These are phyloP conservation scores for Tetrastigma voinierianum DNA, from an alignment of 164 flowering plant species.

Conservation along the genomic window DNA sequence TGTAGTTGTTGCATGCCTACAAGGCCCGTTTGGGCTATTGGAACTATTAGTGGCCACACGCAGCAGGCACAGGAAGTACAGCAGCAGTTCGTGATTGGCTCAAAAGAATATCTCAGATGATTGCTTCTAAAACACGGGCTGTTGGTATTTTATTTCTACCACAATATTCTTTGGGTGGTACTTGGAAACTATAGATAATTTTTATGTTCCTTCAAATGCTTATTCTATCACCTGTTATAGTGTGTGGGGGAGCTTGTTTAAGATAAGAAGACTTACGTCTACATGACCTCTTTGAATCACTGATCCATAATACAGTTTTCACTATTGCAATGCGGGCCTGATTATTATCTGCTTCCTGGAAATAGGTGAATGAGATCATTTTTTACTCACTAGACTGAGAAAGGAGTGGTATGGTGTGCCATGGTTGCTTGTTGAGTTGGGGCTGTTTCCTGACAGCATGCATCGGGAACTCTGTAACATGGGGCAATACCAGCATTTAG, in stretches of 20 bases:
- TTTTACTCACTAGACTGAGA: not conserved
- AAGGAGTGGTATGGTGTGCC: not conserved
- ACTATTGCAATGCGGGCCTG: not conserved
- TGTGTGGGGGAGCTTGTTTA: not conserved
- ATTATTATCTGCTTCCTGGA: not conserved
- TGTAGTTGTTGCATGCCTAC: slow-evolving; percentile 85
- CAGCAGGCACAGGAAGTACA: slow-evolving; percentile 96
- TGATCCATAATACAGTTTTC: not conserved
- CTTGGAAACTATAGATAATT: no score
- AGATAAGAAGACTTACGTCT: not conserved
- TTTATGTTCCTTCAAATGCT: not conserved
- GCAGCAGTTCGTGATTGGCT: slow-evolving; percentile 95
- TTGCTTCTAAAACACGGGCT: slow-evolving; percentile 87
- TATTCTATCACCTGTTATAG: not conserved
- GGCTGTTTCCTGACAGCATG: not conserved
- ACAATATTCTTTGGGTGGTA: not conserved
- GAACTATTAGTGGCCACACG: slow-evolving; percentile 86
- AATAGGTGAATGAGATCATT: no score
- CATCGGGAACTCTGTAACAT: no score
- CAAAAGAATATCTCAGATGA: slow-evolving; percentile 86
- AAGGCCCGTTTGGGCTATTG: slow-evolving; percentile 99
- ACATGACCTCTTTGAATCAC: not conserved
- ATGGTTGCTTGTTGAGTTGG: not conserved
- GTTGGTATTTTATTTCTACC: slow-evolving; percentile 51
- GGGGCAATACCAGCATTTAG: no score